These are phyloP conservation scores for Rubia yunnanensis DNA, from an alignment of 257 asterid genomes.

Conservation along the genomic window DNA sequence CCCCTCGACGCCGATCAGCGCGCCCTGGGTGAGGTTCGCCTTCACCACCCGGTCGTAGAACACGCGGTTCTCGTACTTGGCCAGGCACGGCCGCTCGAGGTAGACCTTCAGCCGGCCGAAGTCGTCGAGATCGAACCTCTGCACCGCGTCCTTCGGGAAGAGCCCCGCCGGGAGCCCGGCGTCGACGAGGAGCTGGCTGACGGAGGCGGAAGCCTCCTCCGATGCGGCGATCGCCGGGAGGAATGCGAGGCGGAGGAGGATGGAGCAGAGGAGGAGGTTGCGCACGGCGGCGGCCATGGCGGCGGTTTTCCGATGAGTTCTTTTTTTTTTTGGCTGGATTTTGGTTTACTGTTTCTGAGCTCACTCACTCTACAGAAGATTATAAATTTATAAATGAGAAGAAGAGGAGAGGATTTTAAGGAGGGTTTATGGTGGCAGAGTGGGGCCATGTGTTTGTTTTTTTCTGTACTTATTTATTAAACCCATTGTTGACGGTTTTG, in stretches of 20 bases:
- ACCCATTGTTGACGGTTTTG: not conserved
- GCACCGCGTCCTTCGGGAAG: conserved; percentile 70
- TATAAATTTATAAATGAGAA: conserved; percentile 1
- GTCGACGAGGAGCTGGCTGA: conserved; percentile 64
- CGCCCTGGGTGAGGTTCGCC: conserved; percentile 81
- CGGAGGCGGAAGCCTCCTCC: conserved; percentile 19
- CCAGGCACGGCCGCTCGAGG: conserved; percentile 68
- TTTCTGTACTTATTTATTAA: too few relatives aligned
- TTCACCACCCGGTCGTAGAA: conserved; percentile 59
- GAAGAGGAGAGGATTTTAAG: conserved; percentile 21
- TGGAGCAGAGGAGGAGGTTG: conserved; percentile 14
- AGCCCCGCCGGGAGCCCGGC: conserved; percentile 74
- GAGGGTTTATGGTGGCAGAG: conserved; percentile 19
- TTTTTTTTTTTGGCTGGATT: not conserved
- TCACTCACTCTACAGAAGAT: not conserved
- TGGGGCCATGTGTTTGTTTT: too few relatives aligned
- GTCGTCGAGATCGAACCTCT: conserved; percentile 41
- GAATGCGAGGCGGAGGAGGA: conserved; percentile 19
- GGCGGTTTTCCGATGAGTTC: not conserved
- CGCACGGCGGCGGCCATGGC: conserved; percentile 15
- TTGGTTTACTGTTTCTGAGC: not conserved
- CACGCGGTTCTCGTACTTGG: conserved; percentile 64
- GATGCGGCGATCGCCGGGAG: conserved; percentile 15
- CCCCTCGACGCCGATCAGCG: conserved; percentile 69
- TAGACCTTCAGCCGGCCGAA: conserved; percentile 54